A percentile compares a stretch with the other conserved stretches of the same genome.
phyloP scores from a whole-genome alignment of 2,329 filamentous ascomycete genomes.

The Stemphylium vesicarium region DNA sequence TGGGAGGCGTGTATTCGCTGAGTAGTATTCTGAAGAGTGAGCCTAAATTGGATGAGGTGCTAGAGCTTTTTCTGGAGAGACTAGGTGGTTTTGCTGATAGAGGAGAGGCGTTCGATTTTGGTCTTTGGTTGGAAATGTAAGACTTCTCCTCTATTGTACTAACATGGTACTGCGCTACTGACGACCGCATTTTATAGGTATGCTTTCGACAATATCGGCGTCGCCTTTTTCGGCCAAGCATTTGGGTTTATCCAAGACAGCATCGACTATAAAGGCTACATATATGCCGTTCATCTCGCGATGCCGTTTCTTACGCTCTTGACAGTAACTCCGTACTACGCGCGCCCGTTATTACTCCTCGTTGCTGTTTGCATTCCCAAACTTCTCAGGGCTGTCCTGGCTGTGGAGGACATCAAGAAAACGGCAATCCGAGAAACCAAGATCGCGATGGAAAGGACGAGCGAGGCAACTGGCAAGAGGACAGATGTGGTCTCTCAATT shows the following conservation, averaged over 20 bases:
- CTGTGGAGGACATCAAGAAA: conserved; percentile 22
- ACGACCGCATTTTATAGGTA: conserved; percentile 23
- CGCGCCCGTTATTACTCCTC: conserved; percentile 12
- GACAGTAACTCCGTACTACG: conserved; percentile 18
- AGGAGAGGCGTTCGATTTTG: conserved; percentile 19
- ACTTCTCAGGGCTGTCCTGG: conserved; percentile 31
- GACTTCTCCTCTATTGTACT: neutral
- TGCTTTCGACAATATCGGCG: conserved; percentile 17
- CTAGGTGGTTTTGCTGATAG: conserved; percentile 23
- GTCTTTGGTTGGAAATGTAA: conserved; percentile 32
- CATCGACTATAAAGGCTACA: conserved; percentile 27
- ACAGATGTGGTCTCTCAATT: conserved; percentile 41
- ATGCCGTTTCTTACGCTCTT: conserved; percentile 32
- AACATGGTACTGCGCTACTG: neutral
- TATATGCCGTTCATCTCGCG: conserved; percentile 43
- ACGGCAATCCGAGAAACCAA: conserved; percentile 24
- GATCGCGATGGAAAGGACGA: conserved; percentile 13
- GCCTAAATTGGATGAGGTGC: conserved; percentile 16
- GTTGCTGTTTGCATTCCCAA: conserved; percentile 22
- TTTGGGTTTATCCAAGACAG: conserved; percentile 32
- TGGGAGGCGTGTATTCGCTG: conserved; percentile 23
- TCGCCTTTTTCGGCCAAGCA: conserved; percentile 23
- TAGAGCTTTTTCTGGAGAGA: conserved; percentile 13
- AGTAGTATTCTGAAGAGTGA: conserved; percentile 24
- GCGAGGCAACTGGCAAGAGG: conserved; percentile 21